Evolutionary conservation across 139 green algal genomes (phyloP).

Genomic region (Chlamydomonas sphaeroides): DNA sequence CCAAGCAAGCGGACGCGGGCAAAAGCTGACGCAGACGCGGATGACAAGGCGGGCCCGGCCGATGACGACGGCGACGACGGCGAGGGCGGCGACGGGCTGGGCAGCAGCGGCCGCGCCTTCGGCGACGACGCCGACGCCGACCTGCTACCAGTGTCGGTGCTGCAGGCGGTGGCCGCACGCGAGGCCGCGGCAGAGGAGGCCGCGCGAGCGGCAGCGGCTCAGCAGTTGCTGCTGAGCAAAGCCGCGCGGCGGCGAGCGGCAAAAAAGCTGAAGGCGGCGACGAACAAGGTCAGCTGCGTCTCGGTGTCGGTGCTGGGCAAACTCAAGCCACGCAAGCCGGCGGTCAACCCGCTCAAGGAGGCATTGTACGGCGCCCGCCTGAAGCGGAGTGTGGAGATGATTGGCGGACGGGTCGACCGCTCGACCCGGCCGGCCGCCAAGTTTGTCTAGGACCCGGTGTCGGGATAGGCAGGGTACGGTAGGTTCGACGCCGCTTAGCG

Average conservation of each 20-base stretch:
- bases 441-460: neutral
- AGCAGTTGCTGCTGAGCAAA: neutral
- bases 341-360: slow-evolving; percentile 4
- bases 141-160: slow-evolving; percentile 25
- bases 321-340: neutral
- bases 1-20: neutral
- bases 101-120: neutral
- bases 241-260: slow-evolving; percentile 2
- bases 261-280: slow-evolving; percentile 6
- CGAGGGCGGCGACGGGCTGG: neutral
- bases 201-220: neutral
- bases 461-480: too few relatives aligned
- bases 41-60: neutral
- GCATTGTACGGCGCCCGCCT: slow-evolving; percentile 31
- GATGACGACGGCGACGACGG: neutral
- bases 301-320: slow-evolving; percentile 23
- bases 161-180: neutral
- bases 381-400: neutral
- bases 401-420: neutral
- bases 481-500: too few relatives aligned
- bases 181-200: slow-evolving; percentile 4
- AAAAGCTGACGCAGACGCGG: neutral
- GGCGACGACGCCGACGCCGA: neutral
- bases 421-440: neutral
- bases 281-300: neutral